Base-by-base conservation (phyloP, 805 yeast species). In the Kregervanrija pseudodelftensis region DNA sequence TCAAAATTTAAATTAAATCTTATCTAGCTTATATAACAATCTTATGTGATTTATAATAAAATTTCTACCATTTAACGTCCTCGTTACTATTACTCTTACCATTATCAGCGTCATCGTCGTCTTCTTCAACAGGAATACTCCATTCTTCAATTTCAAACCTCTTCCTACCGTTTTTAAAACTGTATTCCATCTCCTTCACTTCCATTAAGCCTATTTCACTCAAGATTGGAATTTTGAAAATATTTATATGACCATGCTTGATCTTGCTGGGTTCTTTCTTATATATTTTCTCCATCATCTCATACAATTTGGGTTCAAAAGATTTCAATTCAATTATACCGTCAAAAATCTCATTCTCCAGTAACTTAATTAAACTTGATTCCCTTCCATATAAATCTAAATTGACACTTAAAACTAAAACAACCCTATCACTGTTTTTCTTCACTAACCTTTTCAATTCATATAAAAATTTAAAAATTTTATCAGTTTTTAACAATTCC, bases 101-200 rank as follows among this genome's bases (percentile, higher is more conserved):
- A n/a, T n/a, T 15, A 11, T 2, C 28, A 36, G 40, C 48, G 13
- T 45, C 49, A 4, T 40, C 45, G 11, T 51, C 52, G n/a, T 73
- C 85, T 46, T 84, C 95, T 46, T 89, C 96, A 2, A 91, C 95
- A 0, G 99, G 98, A 41, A 93, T 93, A n/a, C 95, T 87, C 95
- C 96, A 93, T 56, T 82, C 87, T 52, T 86, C 91, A 43, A 93
- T 82, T 56, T 86, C 96, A 59, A 91, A 88, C 55, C 76, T 80
- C 61, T 80, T 79, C 50, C 85, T 75, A 11, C 96, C 91, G 52
- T 88, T 86, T 58, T 82, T 81, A 66, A 90, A 91, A 5, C 95
- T 88, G 61, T 77, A 82, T 63, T 90, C 97, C 47, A 85, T 82
- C 46, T 72, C 70, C 45, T 79, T 76, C 1, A 79, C 74, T 51